Evolutionary conservation across 495 filamentous ascomycete genomes (phyloP).

Genomic region (Penicillium egyptiacum): DNA sequence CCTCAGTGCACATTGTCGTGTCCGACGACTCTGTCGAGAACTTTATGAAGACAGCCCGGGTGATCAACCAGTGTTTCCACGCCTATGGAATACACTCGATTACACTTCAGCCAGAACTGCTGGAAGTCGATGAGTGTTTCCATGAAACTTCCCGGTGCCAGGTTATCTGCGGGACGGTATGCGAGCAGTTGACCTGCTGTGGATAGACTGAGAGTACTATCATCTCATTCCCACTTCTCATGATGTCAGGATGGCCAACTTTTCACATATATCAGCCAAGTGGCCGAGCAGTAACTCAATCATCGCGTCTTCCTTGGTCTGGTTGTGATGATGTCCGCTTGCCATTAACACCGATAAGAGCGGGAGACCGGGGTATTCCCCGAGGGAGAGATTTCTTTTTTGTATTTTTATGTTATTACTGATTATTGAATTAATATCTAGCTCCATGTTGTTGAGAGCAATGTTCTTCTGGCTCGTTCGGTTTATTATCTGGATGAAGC

Average conservation of each 20-base stretch:
- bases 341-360: conserved; percentile 46
- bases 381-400: conserved; percentile 37
- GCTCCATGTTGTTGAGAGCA: no score
- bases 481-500: no score
- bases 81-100: conserved; percentile 54
- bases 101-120: conserved; percentile 50
- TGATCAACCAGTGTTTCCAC: conserved; percentile 51
- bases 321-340: conserved; percentile 59
- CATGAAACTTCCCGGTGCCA: conserved; percentile 27
- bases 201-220: conserved; percentile 5
- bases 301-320: conserved; percentile 41
- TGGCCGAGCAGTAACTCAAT: conserved; percentile 33
- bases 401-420: background rate
- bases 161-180: conserved; percentile 33
- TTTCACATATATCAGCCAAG: conserved; percentile 21
- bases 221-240: no score
- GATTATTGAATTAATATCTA: background rate
- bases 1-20: conserved; percentile 50
- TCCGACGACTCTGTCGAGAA: conserved; percentile 34
- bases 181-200: conserved; percentile 38
- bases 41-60: conserved; percentile 42
- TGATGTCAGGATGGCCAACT: background rate
- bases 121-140: conserved; percentile 3
- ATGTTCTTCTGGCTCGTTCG: no score
- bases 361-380: conserved; percentile 58